Conservation (phyloP, 2,329 filamentous ascomycete genomes). For the Colletotrichum scovillei region DNA sequence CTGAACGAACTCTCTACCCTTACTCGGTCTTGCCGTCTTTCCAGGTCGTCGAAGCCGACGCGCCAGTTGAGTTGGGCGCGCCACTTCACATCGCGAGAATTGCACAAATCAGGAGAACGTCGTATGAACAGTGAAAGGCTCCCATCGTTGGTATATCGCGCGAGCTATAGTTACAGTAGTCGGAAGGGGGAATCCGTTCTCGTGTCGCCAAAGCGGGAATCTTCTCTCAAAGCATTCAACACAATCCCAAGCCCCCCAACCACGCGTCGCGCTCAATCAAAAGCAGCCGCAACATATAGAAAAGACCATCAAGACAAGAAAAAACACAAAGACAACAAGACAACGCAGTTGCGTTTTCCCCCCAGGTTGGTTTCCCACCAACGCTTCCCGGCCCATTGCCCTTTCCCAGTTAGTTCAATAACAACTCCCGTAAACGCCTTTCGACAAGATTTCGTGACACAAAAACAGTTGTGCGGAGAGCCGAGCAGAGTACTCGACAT, state of each 20-base stretch:
- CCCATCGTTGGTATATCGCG: slow-evolving; percentile 34
- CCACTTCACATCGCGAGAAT: background rate
- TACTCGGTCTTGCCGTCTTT: background rate
- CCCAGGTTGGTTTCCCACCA: slow-evolving; percentile 24
- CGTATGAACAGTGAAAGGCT: slow-evolving; percentile 27
- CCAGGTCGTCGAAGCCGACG: background rate
- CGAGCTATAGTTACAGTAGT: slow-evolving; percentile 34
- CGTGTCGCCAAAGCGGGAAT: background rate
- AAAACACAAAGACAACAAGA: slow-evolving; percentile 7
- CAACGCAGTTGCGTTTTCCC: slow-evolving; percentile 29
- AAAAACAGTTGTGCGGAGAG: slow-evolving; percentile 15
- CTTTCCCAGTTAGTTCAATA: slow-evolving; percentile 26
- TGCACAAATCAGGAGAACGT: no score
- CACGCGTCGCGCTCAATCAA: background rate
- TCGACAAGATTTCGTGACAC: slow-evolving; percentile 33
- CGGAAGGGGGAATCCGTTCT: background rate
- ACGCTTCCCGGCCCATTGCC: slow-evolving; percentile 21
- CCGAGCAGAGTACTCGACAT: background rate
- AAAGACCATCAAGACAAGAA: background rate
- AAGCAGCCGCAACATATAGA: background rate
- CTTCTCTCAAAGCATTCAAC: background rate
- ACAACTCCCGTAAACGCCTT: slow-evolving; percentile 34
- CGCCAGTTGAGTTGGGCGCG: background rate
- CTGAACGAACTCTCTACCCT: background rate
- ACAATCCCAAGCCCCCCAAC: background rate